phyloP scores from a whole-genome alignment of 2,329 filamentous ascomycete species.

The Colletotrichum zoysiae region DNA sequence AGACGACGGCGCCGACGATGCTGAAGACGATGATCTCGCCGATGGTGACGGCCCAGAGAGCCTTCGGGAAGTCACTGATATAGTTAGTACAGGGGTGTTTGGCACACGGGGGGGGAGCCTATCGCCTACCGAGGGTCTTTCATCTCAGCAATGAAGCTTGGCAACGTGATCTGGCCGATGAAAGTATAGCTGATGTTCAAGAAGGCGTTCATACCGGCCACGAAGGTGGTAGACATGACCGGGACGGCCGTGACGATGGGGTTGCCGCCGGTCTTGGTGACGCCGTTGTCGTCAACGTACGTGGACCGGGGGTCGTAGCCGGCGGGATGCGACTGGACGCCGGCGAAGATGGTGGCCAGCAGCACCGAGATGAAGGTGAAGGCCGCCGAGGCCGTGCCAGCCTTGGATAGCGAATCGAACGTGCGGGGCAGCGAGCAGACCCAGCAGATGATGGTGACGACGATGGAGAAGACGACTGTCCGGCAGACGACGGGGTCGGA shows the following conservation, averaged over 20 bases:
- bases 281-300: constrained; percentile 50
- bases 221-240: constrained; percentile 78
- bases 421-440: constrained; percentile 86
- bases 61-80: constrained; percentile 86
- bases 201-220: constrained; percentile 86
- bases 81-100: constrained; percentile 11
- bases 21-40: constrained; percentile 89
- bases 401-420: constrained; percentile 82
- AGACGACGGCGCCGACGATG: constrained; percentile 83
- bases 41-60: constrained; percentile 90
- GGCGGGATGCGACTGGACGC: constrained; percentile 79
- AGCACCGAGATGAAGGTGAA: constrained; percentile 94
- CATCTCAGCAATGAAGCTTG: constrained; percentile 97
- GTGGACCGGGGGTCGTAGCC: constrained; percentile 67
- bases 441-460: constrained; percentile 82
- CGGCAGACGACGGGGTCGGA: constrained; percentile 74
- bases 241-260: constrained; percentile 79
- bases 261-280: constrained; percentile 61
- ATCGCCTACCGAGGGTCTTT: constrained; percentile 64
- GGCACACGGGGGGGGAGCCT: background rate
- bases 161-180: constrained; percentile 93
- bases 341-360: constrained; percentile 85
- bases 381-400: constrained; percentile 83
- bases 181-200: constrained; percentile 97
- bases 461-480: constrained; percentile 83